Conservation (phyloP, 352 stramenopile genomes). For the Lagenidium sp. region DNA sequence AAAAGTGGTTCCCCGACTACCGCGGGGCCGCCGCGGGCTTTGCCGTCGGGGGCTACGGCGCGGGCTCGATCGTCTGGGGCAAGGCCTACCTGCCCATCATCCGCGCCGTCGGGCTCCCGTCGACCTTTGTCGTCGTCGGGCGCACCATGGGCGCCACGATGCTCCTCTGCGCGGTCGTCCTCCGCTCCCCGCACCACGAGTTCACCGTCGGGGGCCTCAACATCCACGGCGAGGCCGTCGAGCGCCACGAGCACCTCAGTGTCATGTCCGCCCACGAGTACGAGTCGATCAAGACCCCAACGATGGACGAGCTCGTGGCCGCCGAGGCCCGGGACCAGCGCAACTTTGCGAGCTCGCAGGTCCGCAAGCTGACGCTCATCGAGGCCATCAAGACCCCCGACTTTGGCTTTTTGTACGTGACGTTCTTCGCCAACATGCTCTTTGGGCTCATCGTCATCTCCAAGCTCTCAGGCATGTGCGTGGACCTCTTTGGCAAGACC, state of each 20-base stretch:
- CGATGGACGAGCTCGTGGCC: conserved; percentile 16
- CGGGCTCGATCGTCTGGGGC: conserved; percentile 46
- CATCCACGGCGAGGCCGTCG: conserved; percentile 38
- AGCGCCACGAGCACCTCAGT: conserved; percentile 23
- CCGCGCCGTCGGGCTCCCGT: conserved; percentile 28
- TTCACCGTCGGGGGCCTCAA: conserved; percentile 38
- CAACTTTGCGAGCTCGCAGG: conserved; percentile 12
- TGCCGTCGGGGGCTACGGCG: conserved; percentile 46
- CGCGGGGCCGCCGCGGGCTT: conserved; percentile 54
- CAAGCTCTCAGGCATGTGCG: conserved; percentile 36
- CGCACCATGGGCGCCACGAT: conserved; percentile 26
- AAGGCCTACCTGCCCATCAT: conserved; percentile 49
- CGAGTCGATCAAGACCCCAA: conserved; percentile 28
- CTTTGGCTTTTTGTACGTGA: conserved; percentile 33
- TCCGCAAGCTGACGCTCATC: conserved; percentile 32
- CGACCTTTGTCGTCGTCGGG: conserved; percentile 41
- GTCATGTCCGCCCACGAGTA: conserved; percentile 24
- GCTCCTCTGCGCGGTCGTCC: conserved; percentile 30
- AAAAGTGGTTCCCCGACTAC: conserved; percentile 76
- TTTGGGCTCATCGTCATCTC: conserved; percentile 32
- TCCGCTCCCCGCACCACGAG: conserved; percentile 34
- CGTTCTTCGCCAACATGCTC: conserved; percentile 27
- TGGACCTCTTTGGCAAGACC: conserved; percentile 34
- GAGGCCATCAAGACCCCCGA: conserved; percentile 22
- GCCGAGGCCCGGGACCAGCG: conserved; percentile 7